Evolutionary conservation across 345 rosid genomes (phyloP).

Genomic region (Acer yangbiense): DNA sequence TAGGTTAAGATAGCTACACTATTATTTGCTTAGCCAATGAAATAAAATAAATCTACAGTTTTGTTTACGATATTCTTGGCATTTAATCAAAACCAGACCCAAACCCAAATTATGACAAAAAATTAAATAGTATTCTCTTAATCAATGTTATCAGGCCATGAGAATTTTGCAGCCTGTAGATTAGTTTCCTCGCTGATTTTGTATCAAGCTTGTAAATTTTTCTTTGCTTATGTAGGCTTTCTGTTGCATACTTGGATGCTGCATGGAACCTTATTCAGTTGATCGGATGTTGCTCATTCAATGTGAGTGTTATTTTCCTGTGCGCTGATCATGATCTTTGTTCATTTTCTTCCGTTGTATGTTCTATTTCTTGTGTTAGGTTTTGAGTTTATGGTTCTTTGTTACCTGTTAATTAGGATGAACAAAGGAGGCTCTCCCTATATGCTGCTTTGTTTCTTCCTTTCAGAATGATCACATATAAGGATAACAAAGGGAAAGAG

Average conservation of each 20-base stretch:
- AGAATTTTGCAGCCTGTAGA: neutral
- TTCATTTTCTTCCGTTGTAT: slow-evolving; percentile 8
- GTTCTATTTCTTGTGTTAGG: neutral
- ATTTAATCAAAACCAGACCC: neutral
- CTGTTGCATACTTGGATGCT: slow-evolving; percentile 65
- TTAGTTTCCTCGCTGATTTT: slow-evolving; percentile 1
- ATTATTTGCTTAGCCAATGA: neutral
- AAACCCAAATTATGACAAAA: no score
- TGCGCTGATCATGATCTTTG: neutral
- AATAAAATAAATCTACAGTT: neutral
- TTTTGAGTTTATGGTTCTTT: slow-evolving; percentile 23
- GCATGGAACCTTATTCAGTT: slow-evolving; percentile 63
- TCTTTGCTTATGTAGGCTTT: slow-evolving; percentile 46
- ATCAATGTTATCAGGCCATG: slow-evolving; percentile 1
- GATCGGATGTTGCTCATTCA: slow-evolving; percentile 51
- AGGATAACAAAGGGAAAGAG: slow-evolving; percentile 69
- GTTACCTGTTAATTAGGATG: slow-evolving; percentile 52
- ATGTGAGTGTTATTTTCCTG: slow-evolving; percentile 46
- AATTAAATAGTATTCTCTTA: neutral
- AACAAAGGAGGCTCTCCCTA: slow-evolving; percentile 67
- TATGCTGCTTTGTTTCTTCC: slow-evolving; percentile 92
- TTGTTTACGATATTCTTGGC: neutral
- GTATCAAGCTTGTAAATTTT: slow-evolving; percentile 19
- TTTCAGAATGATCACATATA: slow-evolving; percentile 49
- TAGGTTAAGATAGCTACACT: slow-evolving; percentile 1